phyloP scores from a whole-genome alignment of 176 grass and related monocot species.

The Chloris gayana region DNA sequence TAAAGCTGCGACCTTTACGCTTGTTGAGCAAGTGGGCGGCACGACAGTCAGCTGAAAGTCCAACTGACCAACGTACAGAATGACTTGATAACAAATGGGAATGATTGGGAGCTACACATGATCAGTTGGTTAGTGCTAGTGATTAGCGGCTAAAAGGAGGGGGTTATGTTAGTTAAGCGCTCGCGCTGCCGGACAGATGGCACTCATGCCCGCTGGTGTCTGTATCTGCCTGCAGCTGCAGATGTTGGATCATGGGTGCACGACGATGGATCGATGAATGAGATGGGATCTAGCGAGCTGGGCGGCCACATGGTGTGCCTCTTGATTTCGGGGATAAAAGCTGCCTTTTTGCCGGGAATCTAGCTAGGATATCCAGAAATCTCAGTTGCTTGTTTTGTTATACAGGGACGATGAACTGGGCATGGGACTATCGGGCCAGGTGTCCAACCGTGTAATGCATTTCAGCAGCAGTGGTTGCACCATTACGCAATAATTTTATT shows the following conservation, averaged over 20 bases:
- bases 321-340: constrained; percentile 16
- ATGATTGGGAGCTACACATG: neutral
- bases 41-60: constrained; percentile 3
- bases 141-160: neutral
- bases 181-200: constrained; percentile 44
- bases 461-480: neutral
- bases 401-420: neutral
- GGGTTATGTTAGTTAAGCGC: constrained; percentile 29
- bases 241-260: constrained; percentile 19
- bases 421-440: neutral
- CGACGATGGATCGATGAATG: neutral
- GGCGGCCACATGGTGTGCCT: constrained; percentile 48
- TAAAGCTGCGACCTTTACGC: constrained; percentile 26
- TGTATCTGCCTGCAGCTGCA: constrained; percentile 5
- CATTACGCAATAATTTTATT: neutral
- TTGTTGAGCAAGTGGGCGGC: constrained; percentile 31
- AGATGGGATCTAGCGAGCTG: constrained; percentile 26
- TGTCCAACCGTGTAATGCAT: neutral
- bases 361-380: neutral
- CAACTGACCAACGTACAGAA: neutral
- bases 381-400: constrained; percentile 6
- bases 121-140: neutral
- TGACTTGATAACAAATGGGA: neutral
- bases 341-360: constrained; percentile 16
- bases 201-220: constrained; percentile 20